phyloP scores from a whole-genome alignment of 2,329 filamentous ascomycete genomes.

The Paracorniculantispora psalliotae region DNA sequence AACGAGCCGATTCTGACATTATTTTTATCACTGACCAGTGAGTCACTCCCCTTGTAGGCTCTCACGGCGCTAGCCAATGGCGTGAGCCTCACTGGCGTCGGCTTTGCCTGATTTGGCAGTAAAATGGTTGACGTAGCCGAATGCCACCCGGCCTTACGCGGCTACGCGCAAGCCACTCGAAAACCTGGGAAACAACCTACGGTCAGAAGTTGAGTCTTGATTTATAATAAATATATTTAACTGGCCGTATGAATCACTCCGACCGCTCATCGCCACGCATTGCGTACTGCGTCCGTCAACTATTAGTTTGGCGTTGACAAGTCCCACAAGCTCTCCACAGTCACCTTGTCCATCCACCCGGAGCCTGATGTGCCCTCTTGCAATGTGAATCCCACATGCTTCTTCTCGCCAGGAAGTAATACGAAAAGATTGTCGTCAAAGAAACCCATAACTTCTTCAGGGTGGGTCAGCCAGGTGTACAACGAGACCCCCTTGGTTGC shows the following conservation, averaged over 20 bases:
- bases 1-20: too few relatives aligned
- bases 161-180: neutral
- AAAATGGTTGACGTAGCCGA: neutral
- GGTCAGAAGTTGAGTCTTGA: neutral
- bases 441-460: conserved; percentile 15
- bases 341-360: conserved; percentile 16
- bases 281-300: neutral
- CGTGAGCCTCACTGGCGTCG: neutral
- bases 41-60: too few relatives aligned
- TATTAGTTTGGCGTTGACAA: conserved; percentile 2
- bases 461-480: conserved; percentile 17
- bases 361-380: conserved; percentile 12
- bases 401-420: conserved; percentile 16
- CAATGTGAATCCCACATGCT: conserved; percentile 15
- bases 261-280: neutral
- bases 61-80: too few relatives aligned
- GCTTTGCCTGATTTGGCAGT: neutral
- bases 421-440: conserved; percentile 19
- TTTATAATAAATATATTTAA: neutral
- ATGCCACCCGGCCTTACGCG: neutral
- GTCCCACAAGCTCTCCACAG: conserved; percentile 18
- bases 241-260: neutral
- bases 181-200: too few relatives aligned
- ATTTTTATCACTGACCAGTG: too few relatives aligned
- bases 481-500: conserved; percentile 16